Evolutionary conservation across 2,329 filamentous ascomycete species (phyloP).

Genomic region (Ophiocordyceps robertsii): DNA sequence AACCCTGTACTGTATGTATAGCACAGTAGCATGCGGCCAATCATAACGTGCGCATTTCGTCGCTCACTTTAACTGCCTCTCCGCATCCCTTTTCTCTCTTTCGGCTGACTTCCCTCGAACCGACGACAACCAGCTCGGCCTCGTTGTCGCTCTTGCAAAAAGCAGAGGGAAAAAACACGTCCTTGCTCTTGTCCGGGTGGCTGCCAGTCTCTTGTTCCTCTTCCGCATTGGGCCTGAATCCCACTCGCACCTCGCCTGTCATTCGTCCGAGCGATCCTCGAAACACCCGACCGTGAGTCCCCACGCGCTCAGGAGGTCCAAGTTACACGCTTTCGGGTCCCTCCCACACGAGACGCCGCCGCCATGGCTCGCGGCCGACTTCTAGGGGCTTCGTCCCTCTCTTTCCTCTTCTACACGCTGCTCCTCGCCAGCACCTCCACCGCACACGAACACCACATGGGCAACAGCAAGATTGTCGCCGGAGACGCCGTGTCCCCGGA

Average conservation of each 20-base stretch:
- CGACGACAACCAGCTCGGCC: neutral
- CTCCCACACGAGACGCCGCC: neutral
- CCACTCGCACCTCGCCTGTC: neutral
- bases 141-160: neutral
- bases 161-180: neutral
- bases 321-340: neutral
- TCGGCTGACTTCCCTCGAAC: neutral
- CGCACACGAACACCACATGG: constrained; percentile 35
- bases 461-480: constrained; percentile 46
- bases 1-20: too few species aligned
- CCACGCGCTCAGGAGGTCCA: constrained; percentile 2
- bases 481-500: constrained; percentile 58
- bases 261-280: neutral
- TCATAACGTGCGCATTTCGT: constrained; percentile 1
- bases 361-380: constrained; percentile 8
- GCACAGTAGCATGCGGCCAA: neutral
- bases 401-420: constrained; percentile 9
- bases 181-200: neutral
- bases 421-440: constrained; percentile 10
- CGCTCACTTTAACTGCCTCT: too few species aligned
- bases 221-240: too few species aligned
- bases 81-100: neutral
- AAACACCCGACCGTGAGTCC: neutral
- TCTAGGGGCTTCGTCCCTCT: constrained; percentile 5
- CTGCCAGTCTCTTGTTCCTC: neutral